Percentiles rank a stretch among this genome's conserved stretches.
Evolutionary conservation across 345 rosid genomes (phyloP).

Genomic region (Cochlearia excelsa): DNA sequence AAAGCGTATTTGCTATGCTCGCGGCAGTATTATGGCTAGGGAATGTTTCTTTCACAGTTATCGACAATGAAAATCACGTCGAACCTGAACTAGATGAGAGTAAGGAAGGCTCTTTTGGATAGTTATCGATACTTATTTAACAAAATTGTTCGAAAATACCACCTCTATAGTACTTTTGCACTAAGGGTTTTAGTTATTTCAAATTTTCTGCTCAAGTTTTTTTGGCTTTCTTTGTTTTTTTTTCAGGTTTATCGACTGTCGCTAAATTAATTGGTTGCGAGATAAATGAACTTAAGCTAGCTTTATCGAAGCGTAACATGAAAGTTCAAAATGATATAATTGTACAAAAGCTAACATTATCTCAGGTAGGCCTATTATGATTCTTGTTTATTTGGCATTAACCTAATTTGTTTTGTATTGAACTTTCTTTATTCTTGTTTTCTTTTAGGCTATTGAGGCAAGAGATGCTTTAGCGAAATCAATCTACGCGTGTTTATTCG

Average conservation of each 20-base stretch:
- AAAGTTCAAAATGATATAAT: slow-evolving; percentile 83
- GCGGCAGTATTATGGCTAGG: slow-evolving; percentile 97
- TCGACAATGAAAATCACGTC: slow-evolving; percentile 89
- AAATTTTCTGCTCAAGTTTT: slow-evolving; percentile 6
- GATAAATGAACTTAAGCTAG: slow-evolving; percentile 56
- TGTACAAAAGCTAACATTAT: slow-evolving; percentile 74
- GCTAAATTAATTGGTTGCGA: slow-evolving; percentile 79
- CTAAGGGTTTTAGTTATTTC: slow-evolving; percentile 12
- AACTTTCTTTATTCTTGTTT: not conserved
- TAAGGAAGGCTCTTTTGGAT: slow-evolving; percentile 28
- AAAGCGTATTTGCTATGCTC: slow-evolving; percentile 90
- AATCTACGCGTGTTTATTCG: slow-evolving; percentile 81
- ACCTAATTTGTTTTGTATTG: not conserved
- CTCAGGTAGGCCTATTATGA: slow-evolving; percentile 56
- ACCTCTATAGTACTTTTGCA: slow-evolving; percentile 19
- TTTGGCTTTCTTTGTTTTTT: slow-evolving; percentile 8
- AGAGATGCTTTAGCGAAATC: slow-evolving; percentile 98
- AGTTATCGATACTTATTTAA: too few species aligned
- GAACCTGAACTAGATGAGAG: slow-evolving; percentile 82
- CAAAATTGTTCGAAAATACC: not conserved
- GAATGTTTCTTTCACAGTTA: slow-evolving; percentile 65
- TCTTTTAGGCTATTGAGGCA: slow-evolving; percentile 68
- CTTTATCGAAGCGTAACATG: slow-evolving; percentile 90
- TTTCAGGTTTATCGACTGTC: slow-evolving; percentile 63
- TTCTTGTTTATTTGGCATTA: slow-evolving; percentile 6